These are phyloP conservation scores for Xylaria multiplex DNA, from an alignment of 2,329 filamentous ascomycete species.

Conservation along the genomic window DNA sequence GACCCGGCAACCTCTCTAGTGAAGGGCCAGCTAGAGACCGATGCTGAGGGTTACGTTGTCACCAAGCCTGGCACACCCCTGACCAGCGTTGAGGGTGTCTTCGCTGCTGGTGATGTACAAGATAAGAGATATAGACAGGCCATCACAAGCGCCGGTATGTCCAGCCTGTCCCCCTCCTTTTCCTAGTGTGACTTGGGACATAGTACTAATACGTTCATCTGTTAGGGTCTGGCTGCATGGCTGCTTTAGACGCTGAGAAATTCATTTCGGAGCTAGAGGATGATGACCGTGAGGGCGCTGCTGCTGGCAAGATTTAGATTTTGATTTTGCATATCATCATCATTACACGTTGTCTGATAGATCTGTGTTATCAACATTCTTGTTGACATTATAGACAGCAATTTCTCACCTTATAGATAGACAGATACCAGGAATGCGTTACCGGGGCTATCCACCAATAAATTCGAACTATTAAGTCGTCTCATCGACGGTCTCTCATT, in stretches of 20 bases:
- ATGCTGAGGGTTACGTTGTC: constrained; percentile 89
- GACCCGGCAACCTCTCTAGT: constrained; percentile 92
- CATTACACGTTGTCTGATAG: constrained; percentile 18
- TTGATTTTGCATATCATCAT: constrained; percentile 13
- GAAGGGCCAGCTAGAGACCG: constrained; percentile 88
- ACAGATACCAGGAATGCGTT: constrained; percentile 29
- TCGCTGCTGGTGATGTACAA: constrained; percentile 96
- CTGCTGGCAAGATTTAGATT: constrained; percentile 44
- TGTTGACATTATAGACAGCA: constrained; percentile 32
- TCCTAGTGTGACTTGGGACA: not conserved
- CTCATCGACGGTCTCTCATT: too few species aligned
- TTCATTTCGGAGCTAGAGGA: constrained; percentile 82
- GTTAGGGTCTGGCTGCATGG: constrained; percentile 89
- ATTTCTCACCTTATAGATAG: constrained; percentile 30
- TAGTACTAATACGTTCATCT: constrained; percentile 32
- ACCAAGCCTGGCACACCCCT: constrained; percentile 86
- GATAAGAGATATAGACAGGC: constrained; percentile 98
- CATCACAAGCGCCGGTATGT: constrained; percentile 93
- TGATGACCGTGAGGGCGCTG: constrained; percentile 51
- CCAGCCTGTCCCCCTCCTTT: constrained; percentile 4
- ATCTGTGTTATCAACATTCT: constrained; percentile 22
- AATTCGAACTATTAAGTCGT: not conserved
- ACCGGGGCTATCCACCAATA: constrained; percentile 6
- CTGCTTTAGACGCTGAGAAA: constrained; percentile 95
- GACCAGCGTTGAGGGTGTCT: constrained; percentile 91